Evolutionary conservation across 345 rosid species (phyloP).

Genomic region (Dimocarpus longan): DNA sequence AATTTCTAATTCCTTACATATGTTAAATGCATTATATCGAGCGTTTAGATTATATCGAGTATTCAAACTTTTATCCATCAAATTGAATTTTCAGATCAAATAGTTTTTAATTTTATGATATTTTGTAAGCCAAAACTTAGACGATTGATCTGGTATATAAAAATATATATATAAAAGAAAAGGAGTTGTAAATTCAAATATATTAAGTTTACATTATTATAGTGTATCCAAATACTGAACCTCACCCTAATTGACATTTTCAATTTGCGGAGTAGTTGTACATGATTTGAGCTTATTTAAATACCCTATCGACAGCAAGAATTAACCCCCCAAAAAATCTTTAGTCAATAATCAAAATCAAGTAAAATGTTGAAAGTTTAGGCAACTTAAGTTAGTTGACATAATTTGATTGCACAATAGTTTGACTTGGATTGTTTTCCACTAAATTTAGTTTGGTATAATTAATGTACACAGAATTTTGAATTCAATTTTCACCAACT

Average conservation of each 20-base stretch:
- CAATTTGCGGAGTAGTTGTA: neutral
- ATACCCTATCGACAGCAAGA: neutral
- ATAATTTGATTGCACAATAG: neutral
- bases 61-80: no score
- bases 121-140: no score
- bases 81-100: no score
- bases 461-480: neutral
- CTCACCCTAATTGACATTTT: neutral
- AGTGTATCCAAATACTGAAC: neutral
- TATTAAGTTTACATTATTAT: neutral
- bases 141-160: no score
- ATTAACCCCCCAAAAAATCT: no score
- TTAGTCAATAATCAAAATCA: neutral
- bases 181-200: no score
- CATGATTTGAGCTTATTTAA: neutral
- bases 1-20: no score
- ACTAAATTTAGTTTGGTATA: neutral
- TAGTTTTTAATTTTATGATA: no score
- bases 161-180: no score
- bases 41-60: no score
- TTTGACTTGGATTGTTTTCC: constrained; percentile 1
- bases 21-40: no score
- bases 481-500: neutral
- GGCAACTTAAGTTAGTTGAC: neutral
- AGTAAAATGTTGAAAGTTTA: neutral